A percentile compares a stretch with the other conserved stretches of the same genome.
Conservation (phyloP, 768 basidiomycete species). For the Lentinula sp. region DNA sequence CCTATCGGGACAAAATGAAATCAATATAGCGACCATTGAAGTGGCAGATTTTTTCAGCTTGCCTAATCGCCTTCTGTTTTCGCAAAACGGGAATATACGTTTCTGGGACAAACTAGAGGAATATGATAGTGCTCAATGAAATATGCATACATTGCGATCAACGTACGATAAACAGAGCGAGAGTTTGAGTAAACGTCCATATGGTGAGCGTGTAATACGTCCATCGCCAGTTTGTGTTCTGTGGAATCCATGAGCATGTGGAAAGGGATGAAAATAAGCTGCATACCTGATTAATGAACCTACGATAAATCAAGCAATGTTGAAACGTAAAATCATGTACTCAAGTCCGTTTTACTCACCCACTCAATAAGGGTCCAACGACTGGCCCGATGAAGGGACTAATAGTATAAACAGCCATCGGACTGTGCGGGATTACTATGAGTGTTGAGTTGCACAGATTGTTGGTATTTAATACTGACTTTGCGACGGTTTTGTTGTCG, state of each 20-base stretch:
- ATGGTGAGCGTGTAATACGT: slow-evolving; percentile 67
- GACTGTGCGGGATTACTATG: not conserved
- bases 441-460: not conserved
- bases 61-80: slow-evolving; percentile 55
- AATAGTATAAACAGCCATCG: slow-evolving; percentile 43
- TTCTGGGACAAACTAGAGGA: slow-evolving; percentile 57
- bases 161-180: slow-evolving; percentile 47
- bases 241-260: not conserved
- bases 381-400: slow-evolving; percentile 48
- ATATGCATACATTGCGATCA: not conserved
- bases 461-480: slow-evolving; percentile 29
- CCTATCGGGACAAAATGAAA: slow-evolving; percentile 20
- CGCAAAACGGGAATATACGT: slow-evolving; percentile 61
- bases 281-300: slow-evolving; percentile 66
- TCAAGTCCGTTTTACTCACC: slow-evolving; percentile 29
- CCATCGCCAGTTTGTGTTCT: slow-evolving; percentile 69
- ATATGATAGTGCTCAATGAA: not conserved
- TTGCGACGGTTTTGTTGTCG: slow-evolving; percentile 50
- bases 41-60: slow-evolving; percentile 6
- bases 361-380: slow-evolving; percentile 51
- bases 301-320: slow-evolving; percentile 12
- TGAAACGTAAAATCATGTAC: not conserved
- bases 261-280: not conserved
- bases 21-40: not conserved
- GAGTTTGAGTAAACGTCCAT: slow-evolving; percentile 56